Conservation (phyloP, 257 asterid species). For the Nicotiana benthamiana region DNA sequence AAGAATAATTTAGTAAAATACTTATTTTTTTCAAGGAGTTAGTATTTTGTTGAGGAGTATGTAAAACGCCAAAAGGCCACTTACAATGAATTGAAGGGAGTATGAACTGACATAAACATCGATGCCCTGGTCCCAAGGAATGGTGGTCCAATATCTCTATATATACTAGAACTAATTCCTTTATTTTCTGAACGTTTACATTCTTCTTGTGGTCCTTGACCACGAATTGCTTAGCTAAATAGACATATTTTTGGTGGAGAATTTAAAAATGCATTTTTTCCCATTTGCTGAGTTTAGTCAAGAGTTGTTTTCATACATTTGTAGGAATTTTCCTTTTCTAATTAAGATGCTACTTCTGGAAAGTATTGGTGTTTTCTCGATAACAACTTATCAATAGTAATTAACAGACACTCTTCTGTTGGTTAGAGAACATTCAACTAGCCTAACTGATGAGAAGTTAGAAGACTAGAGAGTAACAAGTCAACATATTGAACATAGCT, state of each 20-base stretch:
- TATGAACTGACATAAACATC: too few relatives aligned
- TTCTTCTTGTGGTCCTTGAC: slow-evolving; percentile 10
- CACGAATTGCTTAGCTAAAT: neutral
- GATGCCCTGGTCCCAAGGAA: slow-evolving; percentile 16
- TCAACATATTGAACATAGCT: neutral
- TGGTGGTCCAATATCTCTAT: slow-evolving; percentile 9
- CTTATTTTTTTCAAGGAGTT: too few relatives aligned
- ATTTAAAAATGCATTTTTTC: neutral
- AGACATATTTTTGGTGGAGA: neutral
- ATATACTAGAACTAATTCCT: neutral
- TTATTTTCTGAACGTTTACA: neutral
- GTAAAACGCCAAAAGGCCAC: too few relatives aligned
- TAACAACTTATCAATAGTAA: neutral
- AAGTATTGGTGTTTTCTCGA: neutral
- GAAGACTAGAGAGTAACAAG: neutral
- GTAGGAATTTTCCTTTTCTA: neutral
- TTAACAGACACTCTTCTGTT: neutral
- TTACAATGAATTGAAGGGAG: too few relatives aligned
- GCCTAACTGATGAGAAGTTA: neutral
- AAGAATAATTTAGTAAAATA: too few relatives aligned
- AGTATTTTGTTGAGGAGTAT: too few relatives aligned
- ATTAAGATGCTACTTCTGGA: neutral
- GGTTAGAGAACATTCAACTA: neutral
- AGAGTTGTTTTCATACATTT: neutral
- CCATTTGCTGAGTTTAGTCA: neutral